Evolutionary conservation across 78 protist species (phyloP), one percentile per base, ranked within the genome.

Genomic region (Dictyostelium brefeldianum): DNA sequence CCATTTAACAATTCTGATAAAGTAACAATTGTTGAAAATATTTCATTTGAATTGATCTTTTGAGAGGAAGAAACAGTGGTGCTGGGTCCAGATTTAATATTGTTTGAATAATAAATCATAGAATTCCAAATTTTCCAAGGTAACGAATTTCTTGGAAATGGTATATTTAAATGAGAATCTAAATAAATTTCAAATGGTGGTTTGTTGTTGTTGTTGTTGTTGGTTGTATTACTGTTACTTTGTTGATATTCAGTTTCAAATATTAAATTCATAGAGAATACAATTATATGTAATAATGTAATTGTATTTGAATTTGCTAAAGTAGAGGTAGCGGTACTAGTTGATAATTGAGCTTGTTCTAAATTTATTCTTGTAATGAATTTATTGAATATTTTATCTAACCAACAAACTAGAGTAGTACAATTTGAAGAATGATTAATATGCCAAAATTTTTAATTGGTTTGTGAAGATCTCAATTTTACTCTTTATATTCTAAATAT

Each of bases 101-200:
- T n/a, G 9, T 47, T 31, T 25, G 80, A 74, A 77, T 77, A 50
- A 12, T 27, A 77, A 25, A 77, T 27, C 81, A 77, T 43, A 15
- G 81, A 77, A 43, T 77, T 77, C 81, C 81, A 77, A 77, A 77
- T 77, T 50, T 77, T 77, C 46, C 46, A 46, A 48, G 56, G 57
- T 27, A 77, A 50, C 10, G 81, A 77, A 14, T 50, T 46, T 50
- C 47, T 43, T 50, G n/a, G 25, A 15, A 50, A 77, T 50, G 81
- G 81, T 15, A 27, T 17, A 46, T 50, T 50, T 29, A 77, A 50
- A 25, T 14, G 12, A 22, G 31, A 18, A n/a, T 77, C 81, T 5
- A 77, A 36, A 50, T 50, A 27, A 15, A 77, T 18, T 15, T 77
- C 81, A 2, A 50, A 43, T 5, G 25, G 20, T 17, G 78, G 25